Evolutionary conservation across 108 stramenopile species (phyloP).

Genomic region (Fistulifera pelliculosa): DNA sequence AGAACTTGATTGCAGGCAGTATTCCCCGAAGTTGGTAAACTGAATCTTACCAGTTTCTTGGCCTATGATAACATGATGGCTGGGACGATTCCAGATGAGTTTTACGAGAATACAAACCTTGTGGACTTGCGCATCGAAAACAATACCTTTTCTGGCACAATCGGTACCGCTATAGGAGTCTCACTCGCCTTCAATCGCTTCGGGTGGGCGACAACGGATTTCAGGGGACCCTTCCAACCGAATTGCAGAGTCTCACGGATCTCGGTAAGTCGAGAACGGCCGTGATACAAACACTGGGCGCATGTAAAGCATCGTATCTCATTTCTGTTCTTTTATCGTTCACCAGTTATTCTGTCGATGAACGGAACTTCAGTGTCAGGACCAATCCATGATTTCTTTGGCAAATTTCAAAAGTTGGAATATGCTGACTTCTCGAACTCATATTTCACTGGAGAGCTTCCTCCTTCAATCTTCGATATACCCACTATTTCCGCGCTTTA

Average conservation of each 20-base stretch:
- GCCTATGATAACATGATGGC: not conserved
- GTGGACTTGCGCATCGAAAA: not conserved
- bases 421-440: slow-evolving; percentile 29
- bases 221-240: not conserved
- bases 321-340: too few species aligned
- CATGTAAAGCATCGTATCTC: too few species aligned
- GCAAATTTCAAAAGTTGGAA: slow-evolving; percentile 16
- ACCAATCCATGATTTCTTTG: slow-evolving; percentile 31
- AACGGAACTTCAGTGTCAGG: slow-evolving; percentile 33
- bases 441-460: slow-evolving; percentile 26
- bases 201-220: slow-evolving; percentile 4
- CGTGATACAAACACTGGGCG: too few species aligned
- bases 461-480: slow-evolving; percentile 25
- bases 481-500: slow-evolving; percentile 41
- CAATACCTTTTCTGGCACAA: not conserved
- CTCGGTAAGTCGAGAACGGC: too few species aligned
- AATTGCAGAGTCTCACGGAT: too few species aligned
- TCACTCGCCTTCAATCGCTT: not conserved
- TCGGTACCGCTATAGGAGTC: not conserved
- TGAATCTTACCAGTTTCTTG: not conserved
- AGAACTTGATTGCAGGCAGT: not conserved
- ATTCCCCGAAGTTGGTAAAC: not conserved
- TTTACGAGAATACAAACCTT: not conserved
- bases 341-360: slow-evolving; percentile 18
- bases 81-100: not conserved